Conservation (phyloP, 2,329 filamentous ascomycete species). For the Cercospora canescens region DNA sequence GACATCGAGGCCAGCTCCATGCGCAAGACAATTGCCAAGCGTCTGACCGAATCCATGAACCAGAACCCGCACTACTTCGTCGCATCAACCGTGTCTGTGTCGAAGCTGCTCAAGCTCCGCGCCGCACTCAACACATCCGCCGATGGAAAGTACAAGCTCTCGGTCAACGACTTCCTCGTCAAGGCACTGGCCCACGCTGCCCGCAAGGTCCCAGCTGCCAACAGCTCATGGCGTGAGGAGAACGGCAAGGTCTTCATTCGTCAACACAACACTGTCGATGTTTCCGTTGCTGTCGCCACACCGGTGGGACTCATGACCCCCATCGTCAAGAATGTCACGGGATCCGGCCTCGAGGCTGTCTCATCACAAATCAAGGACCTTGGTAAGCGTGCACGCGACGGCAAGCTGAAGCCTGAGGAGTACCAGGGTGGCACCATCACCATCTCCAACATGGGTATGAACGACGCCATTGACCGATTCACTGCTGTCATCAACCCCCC, state of each 20-base stretch:
- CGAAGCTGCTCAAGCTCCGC: constrained; percentile 94
- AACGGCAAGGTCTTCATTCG: constrained; percentile 76
- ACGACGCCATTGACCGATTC: constrained; percentile 91
- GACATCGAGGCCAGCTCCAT: constrained; percentile 85
- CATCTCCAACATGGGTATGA: constrained; percentile 99
- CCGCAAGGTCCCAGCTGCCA: constrained; percentile 91
- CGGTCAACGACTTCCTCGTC: constrained; percentile 99
- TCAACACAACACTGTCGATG: constrained; percentile 89
- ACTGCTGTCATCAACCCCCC: constrained; percentile 99
- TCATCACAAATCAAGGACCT: constrained; percentile 91
- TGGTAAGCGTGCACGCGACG: constrained; percentile 90
- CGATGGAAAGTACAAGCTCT: constrained; percentile 96
- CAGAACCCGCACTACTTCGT: constrained; percentile 99
- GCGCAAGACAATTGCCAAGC: constrained; percentile 96
- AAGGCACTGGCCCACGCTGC: constrained; percentile 89
- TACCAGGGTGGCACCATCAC: constrained; percentile 99
- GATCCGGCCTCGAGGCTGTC: constrained; percentile 83
- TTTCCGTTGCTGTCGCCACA: constrained; percentile 93
- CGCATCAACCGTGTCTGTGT: constrained; percentile 83
- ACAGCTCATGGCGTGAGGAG: constrained; percentile 86
- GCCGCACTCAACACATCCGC: constrained; percentile 85
- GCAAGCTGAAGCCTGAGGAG: constrained; percentile 99
- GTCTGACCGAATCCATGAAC: constrained; percentile 83
- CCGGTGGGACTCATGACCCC: constrained; percentile 94
- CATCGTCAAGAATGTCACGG: constrained; percentile 87